Percentiles rank a stretch among this genome's conserved stretches.
Evolutionary conservation across 129 eudicot species (phyloP).

Genomic region (Escallonia herrerae): DNA sequence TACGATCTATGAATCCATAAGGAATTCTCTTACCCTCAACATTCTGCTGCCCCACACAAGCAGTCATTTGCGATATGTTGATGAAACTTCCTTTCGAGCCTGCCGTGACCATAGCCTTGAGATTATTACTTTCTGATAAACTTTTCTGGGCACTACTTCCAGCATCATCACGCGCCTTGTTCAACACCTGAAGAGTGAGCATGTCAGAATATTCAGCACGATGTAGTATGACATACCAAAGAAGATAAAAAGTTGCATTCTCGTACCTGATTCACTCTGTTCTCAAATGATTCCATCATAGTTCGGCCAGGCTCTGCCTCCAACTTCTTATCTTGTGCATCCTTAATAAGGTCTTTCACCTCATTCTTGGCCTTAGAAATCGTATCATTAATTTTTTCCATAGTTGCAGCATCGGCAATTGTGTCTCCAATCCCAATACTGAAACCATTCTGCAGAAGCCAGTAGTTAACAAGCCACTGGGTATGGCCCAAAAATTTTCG

Average conservation of each 20-base stretch:
- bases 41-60: conserved; percentile 99
- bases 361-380: conserved; percentile 82
- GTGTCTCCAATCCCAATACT: conserved; percentile 99
- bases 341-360: conserved; percentile 82
- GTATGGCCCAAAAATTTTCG: conserved; percentile 98
- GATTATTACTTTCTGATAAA: conserved; percentile 92
- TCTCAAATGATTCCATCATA: conserved; percentile 95
- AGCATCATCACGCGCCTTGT: conserved; percentile 99
- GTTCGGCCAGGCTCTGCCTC: conserved; percentile 99
- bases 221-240: not conserved
- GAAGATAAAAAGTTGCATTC: not conserved
- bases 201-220: conserved; percentile 11
- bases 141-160: conserved; percentile 96
- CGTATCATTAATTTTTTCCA: conserved; percentile 93
- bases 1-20: conserved; percentile 75
- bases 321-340: conserved; percentile 72
- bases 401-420: conserved; percentile 93
- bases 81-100: conserved; percentile 99
- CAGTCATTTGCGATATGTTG: conserved; percentile 98
- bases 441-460: conserved; percentile 94
- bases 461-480: conserved; percentile 97
- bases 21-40: conserved; percentile 99
- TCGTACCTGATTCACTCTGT: conserved; percentile 89
- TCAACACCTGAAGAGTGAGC: conserved; percentile 53
- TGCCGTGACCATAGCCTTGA: conserved; percentile 98